These are phyloP conservation scores for Fusarium chlamydosporum DNA, from an alignment of 2,329 filamentous ascomycete genomes.

Conservation along the genomic window DNA sequence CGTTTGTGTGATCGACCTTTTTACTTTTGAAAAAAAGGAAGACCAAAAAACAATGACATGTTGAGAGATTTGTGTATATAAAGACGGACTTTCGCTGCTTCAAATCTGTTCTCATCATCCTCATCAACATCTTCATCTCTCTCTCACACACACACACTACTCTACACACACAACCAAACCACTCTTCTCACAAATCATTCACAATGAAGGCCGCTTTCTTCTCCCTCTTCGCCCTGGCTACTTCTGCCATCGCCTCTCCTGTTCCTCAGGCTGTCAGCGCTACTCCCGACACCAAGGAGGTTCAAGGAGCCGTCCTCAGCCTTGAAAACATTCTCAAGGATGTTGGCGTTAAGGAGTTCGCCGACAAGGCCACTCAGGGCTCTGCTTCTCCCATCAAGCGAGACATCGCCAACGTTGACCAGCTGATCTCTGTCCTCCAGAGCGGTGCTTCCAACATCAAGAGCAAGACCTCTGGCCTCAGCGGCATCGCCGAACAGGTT, in stretches of 20 bases:
- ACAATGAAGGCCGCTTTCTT: slow-evolving; percentile 50
- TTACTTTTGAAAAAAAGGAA: not conserved
- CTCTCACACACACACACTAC: slow-evolving; percentile 9
- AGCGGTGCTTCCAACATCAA: slow-evolving; percentile 13
- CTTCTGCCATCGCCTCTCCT: slow-evolving; percentile 45
- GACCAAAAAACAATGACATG: not conserved
- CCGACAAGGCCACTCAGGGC: not conserved
- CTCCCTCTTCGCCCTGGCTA: slow-evolving; percentile 45
- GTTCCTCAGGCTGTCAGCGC: slow-evolving; percentile 16
- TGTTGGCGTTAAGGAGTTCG: slow-evolving; percentile 17
- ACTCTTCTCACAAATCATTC: slow-evolving; percentile 12
- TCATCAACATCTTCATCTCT: slow-evolving; percentile 16
- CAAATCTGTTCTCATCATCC: slow-evolving; percentile 10
- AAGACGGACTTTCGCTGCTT: not conserved
- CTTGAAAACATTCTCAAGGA: slow-evolving; percentile 7
- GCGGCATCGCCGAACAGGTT: slow-evolving; percentile 43
- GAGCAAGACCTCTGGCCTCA: slow-evolving; percentile 21
- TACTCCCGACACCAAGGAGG: slow-evolving; percentile 17
- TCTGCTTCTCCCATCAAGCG: slow-evolving; percentile 15
- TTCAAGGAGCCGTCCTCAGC: slow-evolving; percentile 2
- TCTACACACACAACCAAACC: not conserved
- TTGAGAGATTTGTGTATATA: slow-evolving; percentile 13
- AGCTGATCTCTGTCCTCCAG: slow-evolving; percentile 27
- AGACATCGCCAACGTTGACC: not conserved
- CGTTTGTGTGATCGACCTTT: not conserved